Conservation (phyloP, 164 flowering plant species). For the Umbilicus rupestris region DNA sequence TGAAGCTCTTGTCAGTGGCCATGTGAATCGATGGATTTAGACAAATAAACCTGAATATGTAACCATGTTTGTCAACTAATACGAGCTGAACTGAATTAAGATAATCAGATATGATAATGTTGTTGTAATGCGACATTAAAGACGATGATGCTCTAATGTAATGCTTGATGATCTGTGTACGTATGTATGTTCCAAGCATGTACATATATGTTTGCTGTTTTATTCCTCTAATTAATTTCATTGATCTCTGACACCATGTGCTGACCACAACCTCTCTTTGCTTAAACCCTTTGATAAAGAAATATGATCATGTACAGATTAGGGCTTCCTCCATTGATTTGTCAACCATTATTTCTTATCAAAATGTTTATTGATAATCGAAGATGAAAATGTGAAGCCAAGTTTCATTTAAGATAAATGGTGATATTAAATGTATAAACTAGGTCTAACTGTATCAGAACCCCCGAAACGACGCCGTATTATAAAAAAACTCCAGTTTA, state of each 20-base stretch:
- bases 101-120: background rate
- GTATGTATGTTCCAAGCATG: conserved; percentile 3
- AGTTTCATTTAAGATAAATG: too few relatives aligned
- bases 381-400: too few relatives aligned
- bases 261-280: background rate
- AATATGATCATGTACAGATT: too few relatives aligned
- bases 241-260: background rate
- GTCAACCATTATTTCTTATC: too few relatives aligned
- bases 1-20: background rate
- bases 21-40: background rate
- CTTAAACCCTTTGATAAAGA: too few relatives aligned
- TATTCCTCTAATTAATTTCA: background rate
- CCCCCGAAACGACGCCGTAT: too few relatives aligned
- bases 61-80: background rate
- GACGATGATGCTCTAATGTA: background rate
- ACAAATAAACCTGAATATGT: background rate
- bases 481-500: too few relatives aligned
- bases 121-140: background rate
- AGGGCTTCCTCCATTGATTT: too few relatives aligned
- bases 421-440: too few relatives aligned
- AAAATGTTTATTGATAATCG: too few relatives aligned
- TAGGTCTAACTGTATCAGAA: too few relatives aligned
- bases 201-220: conserved; percentile 1
- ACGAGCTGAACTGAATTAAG: background rate
- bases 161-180: background rate